phyloP scores from a whole-genome alignment of 257 asterid species.

The Avicennia marina region DNA sequence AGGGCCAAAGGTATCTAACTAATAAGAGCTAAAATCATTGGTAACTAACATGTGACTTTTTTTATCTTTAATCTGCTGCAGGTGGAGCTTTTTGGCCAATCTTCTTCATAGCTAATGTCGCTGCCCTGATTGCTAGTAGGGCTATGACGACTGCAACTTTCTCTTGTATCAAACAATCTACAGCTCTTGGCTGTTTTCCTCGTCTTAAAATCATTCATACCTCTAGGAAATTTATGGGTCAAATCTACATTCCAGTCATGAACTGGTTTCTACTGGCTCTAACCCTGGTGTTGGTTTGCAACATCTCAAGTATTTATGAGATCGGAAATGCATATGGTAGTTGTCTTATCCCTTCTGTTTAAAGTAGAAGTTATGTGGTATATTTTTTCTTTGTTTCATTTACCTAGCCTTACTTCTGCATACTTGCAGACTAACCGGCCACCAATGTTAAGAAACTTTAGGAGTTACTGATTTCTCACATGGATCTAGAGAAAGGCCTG shows the following conservation, averaged over 20 bases:
- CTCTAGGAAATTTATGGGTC: slow-evolving; percentile 94
- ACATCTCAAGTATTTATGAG: slow-evolving; percentile 84
- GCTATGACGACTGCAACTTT: slow-evolving; percentile 96
- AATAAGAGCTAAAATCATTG: background rate
- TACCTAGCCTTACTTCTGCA: background rate
- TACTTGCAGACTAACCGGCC: background rate
- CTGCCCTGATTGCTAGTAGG: slow-evolving; percentile 97
- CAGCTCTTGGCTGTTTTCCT: slow-evolving; percentile 97
- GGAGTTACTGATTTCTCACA: background rate
- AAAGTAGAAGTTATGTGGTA: slow-evolving; percentile 9
- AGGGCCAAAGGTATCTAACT: background rate
- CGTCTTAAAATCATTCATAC: slow-evolving; percentile 95
- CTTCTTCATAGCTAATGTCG: slow-evolving; percentile 81
- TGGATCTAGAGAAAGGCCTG: background rate
- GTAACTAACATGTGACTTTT: slow-evolving; percentile 18
- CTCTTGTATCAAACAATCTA: slow-evolving; percentile 92
- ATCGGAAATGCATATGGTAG: slow-evolving; percentile 99
- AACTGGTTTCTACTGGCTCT: slow-evolving; percentile 87
- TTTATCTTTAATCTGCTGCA: slow-evolving; percentile 37
- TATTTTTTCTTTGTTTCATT: background rate
- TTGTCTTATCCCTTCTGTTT: slow-evolving; percentile 16
- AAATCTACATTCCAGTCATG: slow-evolving; percentile 94
- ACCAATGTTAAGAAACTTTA: background rate
- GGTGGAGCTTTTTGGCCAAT: slow-evolving; percentile 97
- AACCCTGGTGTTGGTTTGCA: slow-evolving; percentile 74